These are phyloP conservation scores for Tetrahymena thermophila DNA, from an alignment of 73 alveolate species.

Conservation along the genomic window DNA sequence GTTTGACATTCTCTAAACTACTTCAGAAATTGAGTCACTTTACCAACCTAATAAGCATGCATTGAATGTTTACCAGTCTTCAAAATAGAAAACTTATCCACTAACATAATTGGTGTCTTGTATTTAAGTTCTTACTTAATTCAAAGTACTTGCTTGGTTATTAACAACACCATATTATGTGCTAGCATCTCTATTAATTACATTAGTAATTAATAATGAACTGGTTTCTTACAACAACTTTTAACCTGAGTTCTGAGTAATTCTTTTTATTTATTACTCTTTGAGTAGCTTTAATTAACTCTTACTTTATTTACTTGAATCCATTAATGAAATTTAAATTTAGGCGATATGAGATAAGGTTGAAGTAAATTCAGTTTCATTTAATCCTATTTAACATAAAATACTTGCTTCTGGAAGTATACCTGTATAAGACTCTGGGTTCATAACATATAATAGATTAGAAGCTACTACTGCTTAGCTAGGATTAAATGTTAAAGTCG, in stretches of 20 bases:
- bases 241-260: background rate
- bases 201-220: too few relatives aligned
- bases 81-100: background rate
- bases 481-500: background rate
- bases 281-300: too few relatives aligned
- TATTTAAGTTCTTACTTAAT: background rate
- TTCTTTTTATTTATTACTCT: too few relatives aligned
- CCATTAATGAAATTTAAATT: background rate
- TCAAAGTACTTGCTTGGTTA: background rate
- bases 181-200: background rate
- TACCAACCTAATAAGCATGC: background rate
- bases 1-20: background rate
- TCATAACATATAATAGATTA: background rate
- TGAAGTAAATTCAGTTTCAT: background rate
- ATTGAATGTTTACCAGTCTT: background rate
- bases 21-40: background rate
- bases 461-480: background rate
- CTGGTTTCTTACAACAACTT: background rate
- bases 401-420: background rate
- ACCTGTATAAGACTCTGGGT: background rate
- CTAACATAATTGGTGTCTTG: background rate
- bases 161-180: background rate
- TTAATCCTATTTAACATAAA: background rate
- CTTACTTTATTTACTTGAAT: too few relatives aligned
- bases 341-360: background rate